Evolutionary conservation across 2,329 filamentous ascomycete genomes (phyloP).

Genomic region (Pyricularia sp.): DNA sequence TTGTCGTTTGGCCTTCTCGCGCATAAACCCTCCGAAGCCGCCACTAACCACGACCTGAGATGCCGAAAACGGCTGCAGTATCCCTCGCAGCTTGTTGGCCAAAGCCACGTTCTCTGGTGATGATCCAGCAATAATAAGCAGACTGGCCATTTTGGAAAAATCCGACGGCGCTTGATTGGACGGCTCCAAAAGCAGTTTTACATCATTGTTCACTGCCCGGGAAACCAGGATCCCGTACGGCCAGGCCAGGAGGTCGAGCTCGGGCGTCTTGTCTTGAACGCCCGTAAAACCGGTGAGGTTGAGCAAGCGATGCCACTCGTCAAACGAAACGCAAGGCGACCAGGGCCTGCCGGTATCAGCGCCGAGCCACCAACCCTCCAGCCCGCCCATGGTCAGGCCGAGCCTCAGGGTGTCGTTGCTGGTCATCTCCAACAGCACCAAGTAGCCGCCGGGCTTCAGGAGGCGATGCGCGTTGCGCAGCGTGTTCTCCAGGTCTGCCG

Average conservation of each 20-base stretch:
- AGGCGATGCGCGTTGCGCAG: constrained; percentile 19
- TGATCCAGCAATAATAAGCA: background rate
- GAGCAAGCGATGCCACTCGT: constrained; percentile 15
- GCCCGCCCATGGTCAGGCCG: constrained; percentile 4
- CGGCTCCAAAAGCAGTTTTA: constrained; percentile 14
- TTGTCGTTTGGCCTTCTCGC: background rate
- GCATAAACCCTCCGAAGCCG: background rate
- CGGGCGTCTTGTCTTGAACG: background rate
- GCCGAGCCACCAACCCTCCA: constrained; percentile 14
- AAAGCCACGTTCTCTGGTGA: background rate
- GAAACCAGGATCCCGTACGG: constrained; percentile 10
- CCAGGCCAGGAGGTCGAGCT: background rate
- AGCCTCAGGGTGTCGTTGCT: background rate
- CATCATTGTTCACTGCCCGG: constrained; percentile 15
- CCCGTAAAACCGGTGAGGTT: constrained; percentile 8
- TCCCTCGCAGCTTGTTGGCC: background rate
- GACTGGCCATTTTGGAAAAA: background rate
- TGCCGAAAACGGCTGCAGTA: background rate
- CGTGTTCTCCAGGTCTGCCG: constrained; percentile 13
- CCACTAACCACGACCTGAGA: background rate
- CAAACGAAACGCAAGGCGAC: constrained; percentile 6
- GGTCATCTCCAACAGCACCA: constrained; percentile 16
- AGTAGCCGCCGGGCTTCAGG: constrained; percentile 24
- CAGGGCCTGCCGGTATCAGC: constrained; percentile 8
- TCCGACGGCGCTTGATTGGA: background rate